Base-by-base conservation (phyloP, 768 basidiomycete species). In the Leccinum rimulosum region DNA sequence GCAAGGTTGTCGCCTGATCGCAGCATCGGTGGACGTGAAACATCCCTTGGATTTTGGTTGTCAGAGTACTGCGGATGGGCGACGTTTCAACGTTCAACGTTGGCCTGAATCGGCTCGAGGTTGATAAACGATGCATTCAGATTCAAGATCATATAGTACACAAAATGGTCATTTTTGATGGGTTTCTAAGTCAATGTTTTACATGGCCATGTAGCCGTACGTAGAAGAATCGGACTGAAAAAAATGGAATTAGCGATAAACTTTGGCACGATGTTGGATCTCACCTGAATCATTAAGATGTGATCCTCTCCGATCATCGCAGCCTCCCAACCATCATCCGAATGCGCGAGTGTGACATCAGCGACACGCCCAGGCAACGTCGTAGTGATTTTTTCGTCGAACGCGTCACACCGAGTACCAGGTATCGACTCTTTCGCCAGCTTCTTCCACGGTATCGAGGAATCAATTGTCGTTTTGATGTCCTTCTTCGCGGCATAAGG, bases 261-360 rank as follows among this genome's bases (percentile, higher is more conserved):
- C n/a, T 45, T 7, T 5, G 54, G 3, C 12, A n/a, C 4, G 5
- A 33, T 27, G 28, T 22, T 36, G 6, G 9, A 10, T 33, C 66
- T 56, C 56, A 75, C 75, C 59, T 73, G 67, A 38, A 76, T 70
- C 56, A 73, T 62, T 2, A 77, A 49, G 25, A 77, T 64, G 19
- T 70, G 68, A 52, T 77, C 67, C 58, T 77, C 76, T 5, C 73
- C 67, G 12, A 77, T 65, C 76, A 77, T 76, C 27, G 65, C 66
- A 38, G 72, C 68, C 4, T 68, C 67, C 71, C 73, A 74, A 10
- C 63, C 64, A 7, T 61, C 43, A 8, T 63, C 59, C 30, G 40
- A 55, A 30, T 50, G 48, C 5, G 58, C 30, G 47, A 71, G 64
- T 4, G 53, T 36, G 49, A 71, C 3, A 43, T 27, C 54, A 30